Conservation (phyloP, 2,329 filamentous ascomycete genomes). For the Colletotrichum incanum region DNA sequence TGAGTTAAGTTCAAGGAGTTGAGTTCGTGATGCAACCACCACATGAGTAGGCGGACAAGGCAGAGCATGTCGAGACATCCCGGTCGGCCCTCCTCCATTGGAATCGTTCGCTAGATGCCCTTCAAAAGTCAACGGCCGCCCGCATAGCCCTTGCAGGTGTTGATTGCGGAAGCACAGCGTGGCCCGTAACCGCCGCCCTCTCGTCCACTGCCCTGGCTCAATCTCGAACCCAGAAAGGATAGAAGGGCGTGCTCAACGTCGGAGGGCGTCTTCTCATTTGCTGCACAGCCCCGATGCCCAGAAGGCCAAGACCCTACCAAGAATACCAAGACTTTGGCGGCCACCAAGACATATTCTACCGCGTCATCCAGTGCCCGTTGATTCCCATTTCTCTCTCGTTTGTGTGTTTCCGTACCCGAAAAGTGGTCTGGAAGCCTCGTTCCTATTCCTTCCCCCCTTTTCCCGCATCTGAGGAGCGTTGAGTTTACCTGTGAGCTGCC, state of each 20-base stretch:
- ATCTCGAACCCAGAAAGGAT: slow-evolving; percentile 11
- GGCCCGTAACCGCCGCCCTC: slow-evolving; percentile 9
- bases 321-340: slow-evolving; percentile 44
- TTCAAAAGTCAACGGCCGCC: background rate
- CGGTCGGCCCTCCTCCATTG: background rate
- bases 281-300: slow-evolving; percentile 45
- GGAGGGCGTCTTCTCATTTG: slow-evolving; percentile 38
- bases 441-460: slow-evolving; percentile 14
- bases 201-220: slow-evolving; percentile 14
- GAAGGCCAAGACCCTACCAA: slow-evolving; percentile 44
- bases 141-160: slow-evolving; percentile 7
- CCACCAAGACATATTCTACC: slow-evolving; percentile 42
- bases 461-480: background rate
- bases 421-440: slow-evolving; percentile 18
- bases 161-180: background rate
- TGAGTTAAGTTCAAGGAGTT: background rate
- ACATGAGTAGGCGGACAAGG: background rate
- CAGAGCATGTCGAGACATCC: background rate
- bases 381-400: slow-evolving; percentile 17
- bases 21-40: background rate
- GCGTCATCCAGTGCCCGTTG: slow-evolving; percentile 38
- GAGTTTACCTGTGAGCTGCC: slow-evolving; percentile 3
- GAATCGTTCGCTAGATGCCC: background rate
- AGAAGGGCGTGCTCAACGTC: slow-evolving; percentile 11
- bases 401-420: slow-evolving; percentile 5